Conservation (phyloP, 148 eudicot genomes). For the Mesembryanthemum crystallinum region DNA sequence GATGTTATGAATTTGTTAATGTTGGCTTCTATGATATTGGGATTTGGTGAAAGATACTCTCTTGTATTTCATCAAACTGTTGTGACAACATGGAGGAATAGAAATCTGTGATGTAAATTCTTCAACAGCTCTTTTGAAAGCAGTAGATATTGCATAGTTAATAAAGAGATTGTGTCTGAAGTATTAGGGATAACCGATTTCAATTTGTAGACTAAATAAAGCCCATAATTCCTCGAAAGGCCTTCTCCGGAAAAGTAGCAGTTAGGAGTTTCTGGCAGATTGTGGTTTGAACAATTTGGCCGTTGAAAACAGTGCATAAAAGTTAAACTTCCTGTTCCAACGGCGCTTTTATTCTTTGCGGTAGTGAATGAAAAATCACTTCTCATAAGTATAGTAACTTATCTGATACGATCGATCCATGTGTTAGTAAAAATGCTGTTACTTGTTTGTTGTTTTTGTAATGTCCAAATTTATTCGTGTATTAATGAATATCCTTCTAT, state of each 20-base stretch:
- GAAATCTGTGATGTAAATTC: not conserved
- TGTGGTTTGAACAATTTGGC: not conserved
- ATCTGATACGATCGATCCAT: not conserved
- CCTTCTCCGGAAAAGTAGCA: too few relatives aligned
- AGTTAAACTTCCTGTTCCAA: not conserved
- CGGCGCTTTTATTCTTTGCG: not conserved
- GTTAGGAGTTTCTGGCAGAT: too few relatives aligned
- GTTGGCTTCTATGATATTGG: not conserved
- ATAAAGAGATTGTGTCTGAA: too few relatives aligned
- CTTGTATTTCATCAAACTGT: not conserved
- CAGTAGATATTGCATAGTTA: not conserved
- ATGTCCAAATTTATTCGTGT: not conserved
- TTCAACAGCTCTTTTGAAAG: not conserved
- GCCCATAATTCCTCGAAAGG: too few relatives aligned
- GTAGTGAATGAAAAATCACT: not conserved
- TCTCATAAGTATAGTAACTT: not conserved
- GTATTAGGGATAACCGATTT: too few relatives aligned
- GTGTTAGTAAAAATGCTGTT: not conserved
- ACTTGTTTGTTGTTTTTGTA: not conserved
- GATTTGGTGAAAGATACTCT: not conserved
- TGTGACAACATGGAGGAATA: not conserved
- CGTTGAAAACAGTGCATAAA: not conserved
- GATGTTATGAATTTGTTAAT: not conserved
- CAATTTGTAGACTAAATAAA: too few relatives aligned
- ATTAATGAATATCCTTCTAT: not conserved